These are phyloP conservation scores for Flaveria floridana DNA, from an alignment of 140 eudicot species.

Conservation along the genomic window DNA sequence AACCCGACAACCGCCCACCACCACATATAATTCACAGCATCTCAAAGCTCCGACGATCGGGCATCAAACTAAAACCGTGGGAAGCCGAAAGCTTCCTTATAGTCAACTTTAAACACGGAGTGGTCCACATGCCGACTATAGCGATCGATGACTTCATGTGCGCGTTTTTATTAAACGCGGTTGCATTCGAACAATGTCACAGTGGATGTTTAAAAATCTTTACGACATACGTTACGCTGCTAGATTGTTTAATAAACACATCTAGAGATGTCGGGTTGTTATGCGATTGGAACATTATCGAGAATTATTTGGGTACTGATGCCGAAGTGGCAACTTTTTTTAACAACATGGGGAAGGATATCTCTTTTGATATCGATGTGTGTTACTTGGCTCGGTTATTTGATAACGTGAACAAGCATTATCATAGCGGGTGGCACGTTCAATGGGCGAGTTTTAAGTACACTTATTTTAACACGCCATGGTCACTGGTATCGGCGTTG, in stretches of 20 bases:
- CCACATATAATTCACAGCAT: slow-evolving; percentile 53
- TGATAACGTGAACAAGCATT: slow-evolving; percentile 42
- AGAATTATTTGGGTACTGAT: slow-evolving; percentile 79
- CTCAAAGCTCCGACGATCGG: slow-evolving; percentile 71
- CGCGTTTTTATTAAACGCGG: slow-evolving; percentile 60
- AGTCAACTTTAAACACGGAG: slow-evolving; percentile 46
- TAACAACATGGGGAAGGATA: slow-evolving; percentile 78
- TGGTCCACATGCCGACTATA: slow-evolving; percentile 60
- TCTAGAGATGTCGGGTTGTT: slow-evolving; percentile 53
- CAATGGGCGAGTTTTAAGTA: slow-evolving; percentile 51
- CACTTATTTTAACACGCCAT: slow-evolving; percentile 56
- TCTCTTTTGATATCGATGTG: slow-evolving; percentile 47
- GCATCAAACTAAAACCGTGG: slow-evolving; percentile 47
- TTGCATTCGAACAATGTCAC: slow-evolving; percentile 87
- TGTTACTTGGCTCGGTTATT: slow-evolving; percentile 64
- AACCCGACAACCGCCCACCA: slow-evolving; percentile 25
- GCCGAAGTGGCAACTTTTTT: slow-evolving; percentile 58
- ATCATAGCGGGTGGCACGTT: slow-evolving; percentile 47
- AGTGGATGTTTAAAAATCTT: slow-evolving; percentile 53
- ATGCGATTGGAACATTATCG: slow-evolving; percentile 61
- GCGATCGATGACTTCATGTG: slow-evolving; percentile 74
- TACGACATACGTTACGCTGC: slow-evolving; percentile 65
- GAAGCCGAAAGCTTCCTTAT: slow-evolving; percentile 54
- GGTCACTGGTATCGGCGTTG: slow-evolving; percentile 54
- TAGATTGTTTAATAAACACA: slow-evolving; percentile 70